Conservation (phyloP, 108 stramenopile species). For the Ochromonas danica region DNA sequence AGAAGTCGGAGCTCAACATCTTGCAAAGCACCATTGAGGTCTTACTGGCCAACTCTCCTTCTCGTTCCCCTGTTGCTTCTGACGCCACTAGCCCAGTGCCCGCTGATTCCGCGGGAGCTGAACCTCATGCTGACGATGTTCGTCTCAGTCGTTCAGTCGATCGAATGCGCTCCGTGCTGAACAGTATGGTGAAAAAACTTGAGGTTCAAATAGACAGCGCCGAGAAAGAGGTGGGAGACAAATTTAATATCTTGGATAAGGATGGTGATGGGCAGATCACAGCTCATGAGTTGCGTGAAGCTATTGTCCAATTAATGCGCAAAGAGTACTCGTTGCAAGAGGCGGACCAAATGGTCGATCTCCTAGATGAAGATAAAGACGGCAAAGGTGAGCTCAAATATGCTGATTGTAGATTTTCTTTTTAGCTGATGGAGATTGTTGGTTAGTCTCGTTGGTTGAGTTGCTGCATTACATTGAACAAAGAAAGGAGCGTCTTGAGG, state of each 20-base stretch:
- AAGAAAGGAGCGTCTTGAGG: neutral
- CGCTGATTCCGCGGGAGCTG: too few relatives aligned
- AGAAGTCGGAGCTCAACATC: conserved; percentile 45
- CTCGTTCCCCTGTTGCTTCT: too few relatives aligned
- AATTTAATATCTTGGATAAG: conserved; percentile 90
- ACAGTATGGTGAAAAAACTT: conserved; percentile 85
- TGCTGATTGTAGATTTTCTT: too few relatives aligned
- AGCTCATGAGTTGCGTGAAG: conserved; percentile 75
- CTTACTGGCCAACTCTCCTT: neutral
- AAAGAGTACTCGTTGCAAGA: conserved; percentile 21
- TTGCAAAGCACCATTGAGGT: neutral
- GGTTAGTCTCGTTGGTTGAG: conserved; percentile 14
- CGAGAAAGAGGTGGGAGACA: conserved; percentile 86
- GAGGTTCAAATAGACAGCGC: conserved; percentile 80
- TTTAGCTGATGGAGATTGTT: too few relatives aligned
- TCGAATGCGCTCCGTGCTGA: conserved; percentile 74
- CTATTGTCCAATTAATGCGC: conserved; percentile 70
- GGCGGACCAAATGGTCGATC: neutral
- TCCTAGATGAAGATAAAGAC: conserved; percentile 27
- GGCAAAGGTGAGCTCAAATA: too few relatives aligned
- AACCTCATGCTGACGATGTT: too few relatives aligned
- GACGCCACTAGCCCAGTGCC: too few relatives aligned
- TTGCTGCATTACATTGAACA: conserved; percentile 7
- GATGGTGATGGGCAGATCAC: conserved; percentile 85
- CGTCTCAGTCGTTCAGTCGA: too few relatives aligned